Base-by-base conservation (phyloP, 768 basidiomycete species). In the Mycena latifolia region DNA sequence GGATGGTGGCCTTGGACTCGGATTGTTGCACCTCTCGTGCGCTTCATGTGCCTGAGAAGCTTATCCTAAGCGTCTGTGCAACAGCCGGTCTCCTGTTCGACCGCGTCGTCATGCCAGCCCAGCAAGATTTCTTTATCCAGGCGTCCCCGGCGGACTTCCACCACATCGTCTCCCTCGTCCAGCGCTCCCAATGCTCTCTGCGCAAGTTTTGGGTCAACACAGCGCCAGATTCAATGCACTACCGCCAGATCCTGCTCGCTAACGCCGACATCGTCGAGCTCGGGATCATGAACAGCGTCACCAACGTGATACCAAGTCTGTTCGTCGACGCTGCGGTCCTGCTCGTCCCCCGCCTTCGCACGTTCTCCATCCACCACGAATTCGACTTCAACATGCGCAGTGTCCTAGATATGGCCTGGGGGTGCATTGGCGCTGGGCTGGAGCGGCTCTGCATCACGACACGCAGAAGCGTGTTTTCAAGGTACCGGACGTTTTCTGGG, bases 161-260 rank as follows among this genome's bases (percentile, higher is more conserved):
- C 24, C 43, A 57, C 45, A 45, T 57, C 55, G 55, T 57, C 29
- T 20, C 18, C 3, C 55, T 57, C 43, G 14, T 57, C 5, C 28
- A 24, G 45, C 55, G 55, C 43, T 47, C 55, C 55, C n/a, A 24
- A 2, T 46, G 55, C 45, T 33, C 55, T 9, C 55, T 57, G 10
- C 45, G 55, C 55, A 57, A 46, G 31, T 57, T 57, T 31, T 57
- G 55, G 55, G 47, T 57, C n/a, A 57, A 57, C 45, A 29, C 43
- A 5, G 29, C 46, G 22, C 55, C 55, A 31, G 45, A 28, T n/a
- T 28, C 17, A 1, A 12, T 6, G 55, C 41, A 29, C 28, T 56
- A 56, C 55, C 41, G 27, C 55, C 2, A 8, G 20, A 45, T 56
- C 55, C 55, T 56, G 28, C 17, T n/a, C 8, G 25, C 20, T 1